phyloP scores from a whole-genome alignment of 2,329 filamentous ascomycete genomes.

The Aspergillus luchuensis region DNA sequence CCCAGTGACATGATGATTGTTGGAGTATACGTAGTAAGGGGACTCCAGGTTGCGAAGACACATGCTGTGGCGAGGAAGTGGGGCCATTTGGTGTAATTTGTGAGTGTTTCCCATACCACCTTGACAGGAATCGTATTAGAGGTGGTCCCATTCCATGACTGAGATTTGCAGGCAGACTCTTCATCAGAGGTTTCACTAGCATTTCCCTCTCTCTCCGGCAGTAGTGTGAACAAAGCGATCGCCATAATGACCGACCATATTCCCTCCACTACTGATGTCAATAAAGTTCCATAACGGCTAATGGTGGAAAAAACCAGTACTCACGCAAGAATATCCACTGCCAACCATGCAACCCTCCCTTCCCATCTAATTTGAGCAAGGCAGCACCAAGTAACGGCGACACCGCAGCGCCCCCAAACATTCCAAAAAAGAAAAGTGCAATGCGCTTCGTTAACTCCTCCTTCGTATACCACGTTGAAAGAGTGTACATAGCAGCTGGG shows the following conservation, averaged over 20 bases:
- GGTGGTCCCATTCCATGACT: neutral
- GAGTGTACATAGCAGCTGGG: conserved; percentile 54
- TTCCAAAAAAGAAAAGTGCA: conserved; percentile 57
- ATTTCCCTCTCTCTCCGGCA: conserved; percentile 26
- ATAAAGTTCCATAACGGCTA: neutral
- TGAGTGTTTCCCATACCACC: conserved; percentile 49
- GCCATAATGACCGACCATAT: conserved; percentile 19
- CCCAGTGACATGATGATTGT: conserved; percentile 43
- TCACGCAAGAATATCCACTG: conserved; percentile 55
- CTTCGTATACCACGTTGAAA: conserved; percentile 56
- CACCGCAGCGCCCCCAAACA: conserved; percentile 55
- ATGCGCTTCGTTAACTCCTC: conserved; percentile 51
- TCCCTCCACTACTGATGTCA: conserved; percentile 44
- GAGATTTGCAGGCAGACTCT: neutral
- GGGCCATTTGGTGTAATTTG: conserved; percentile 51
- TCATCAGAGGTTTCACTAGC: neutral
- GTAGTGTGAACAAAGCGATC: neutral
- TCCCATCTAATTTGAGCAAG: conserved; percentile 50
- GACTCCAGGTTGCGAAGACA: conserved; percentile 57
- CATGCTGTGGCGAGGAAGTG: conserved; percentile 54
- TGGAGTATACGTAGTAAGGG: conserved; percentile 56
- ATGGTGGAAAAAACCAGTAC: neutral
- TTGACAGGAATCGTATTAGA: conserved; percentile 39
- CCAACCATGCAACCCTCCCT: conserved; percentile 50
- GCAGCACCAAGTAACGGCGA: conserved; percentile 53